phyloP scores from a whole-genome alignment of 192 early-diverging fungal species.

The Coemansia umbellata region DNA sequence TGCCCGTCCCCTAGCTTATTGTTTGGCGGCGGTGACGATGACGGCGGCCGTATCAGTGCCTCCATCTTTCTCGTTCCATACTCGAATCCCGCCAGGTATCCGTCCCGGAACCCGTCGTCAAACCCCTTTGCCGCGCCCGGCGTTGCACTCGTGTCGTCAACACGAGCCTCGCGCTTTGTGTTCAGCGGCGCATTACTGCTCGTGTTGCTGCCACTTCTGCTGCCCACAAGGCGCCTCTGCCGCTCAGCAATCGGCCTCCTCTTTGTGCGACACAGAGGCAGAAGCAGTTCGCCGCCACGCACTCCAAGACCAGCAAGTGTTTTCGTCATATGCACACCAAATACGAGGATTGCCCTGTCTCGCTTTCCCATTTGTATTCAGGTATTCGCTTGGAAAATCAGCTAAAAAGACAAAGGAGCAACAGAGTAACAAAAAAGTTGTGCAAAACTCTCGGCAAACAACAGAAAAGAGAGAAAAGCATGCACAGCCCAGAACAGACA shows the following conservation, averaged over 20 bases:
- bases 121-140: not conserved
- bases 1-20: too few relatives aligned
- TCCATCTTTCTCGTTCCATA: conserved; percentile 7
- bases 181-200: not conserved
- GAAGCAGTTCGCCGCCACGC: too few relatives aligned
- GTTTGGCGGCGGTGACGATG: not conserved
- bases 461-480: too few relatives aligned
- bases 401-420: too few relatives aligned
- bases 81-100: conserved; percentile 39
- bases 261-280: not conserved
- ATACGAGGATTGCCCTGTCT: too few relatives aligned
- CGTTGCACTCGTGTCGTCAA: not conserved
- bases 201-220: not conserved
- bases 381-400: too few relatives aligned
- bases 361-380: too few relatives aligned
- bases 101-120: conserved; percentile 46
- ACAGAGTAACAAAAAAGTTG: too few relatives aligned
- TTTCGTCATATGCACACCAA: too few relatives aligned
- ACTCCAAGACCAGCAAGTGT: too few relatives aligned
- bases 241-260: not conserved
- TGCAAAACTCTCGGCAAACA: too few relatives aligned
- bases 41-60: not conserved
- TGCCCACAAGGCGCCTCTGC: not conserved
- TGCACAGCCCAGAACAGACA: too few relatives aligned
- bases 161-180: not conserved